A percentile compares a stretch with the other conserved stretches of the same genome.
Conservation (phyloP, 1,139 yeast species). For the Insectozyma bohioensis region DNA sequence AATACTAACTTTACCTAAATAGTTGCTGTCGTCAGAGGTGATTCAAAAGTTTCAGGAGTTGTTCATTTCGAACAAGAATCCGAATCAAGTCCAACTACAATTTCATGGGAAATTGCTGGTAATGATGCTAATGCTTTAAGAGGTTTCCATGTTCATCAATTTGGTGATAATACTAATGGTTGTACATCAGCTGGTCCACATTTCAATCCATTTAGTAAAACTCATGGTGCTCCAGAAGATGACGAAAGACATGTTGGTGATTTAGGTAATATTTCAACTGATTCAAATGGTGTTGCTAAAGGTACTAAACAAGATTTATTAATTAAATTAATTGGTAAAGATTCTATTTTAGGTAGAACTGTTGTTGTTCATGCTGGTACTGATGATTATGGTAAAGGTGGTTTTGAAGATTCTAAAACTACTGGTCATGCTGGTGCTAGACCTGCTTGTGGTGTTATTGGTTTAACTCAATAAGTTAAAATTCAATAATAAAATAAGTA, state of each 20-base stretch:
- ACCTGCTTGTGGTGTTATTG: conserved; percentile 99
- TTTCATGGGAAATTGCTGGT: conserved; percentile 85
- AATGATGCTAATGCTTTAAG: conserved; percentile 84
- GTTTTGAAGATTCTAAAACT: conserved; percentile 87
- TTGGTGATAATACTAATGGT: conserved; percentile 98
- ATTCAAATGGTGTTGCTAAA: conserved; percentile 83
- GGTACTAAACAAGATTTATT: conserved; percentile 78
- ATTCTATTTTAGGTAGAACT: conserved; percentile 91
- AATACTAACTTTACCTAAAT: conserved; percentile 11
- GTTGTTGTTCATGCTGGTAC: conserved; percentile 93
- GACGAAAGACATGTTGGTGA: conserved; percentile 95
- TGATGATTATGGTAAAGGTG: conserved; percentile 97
- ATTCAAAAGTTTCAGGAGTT: conserved; percentile 80
- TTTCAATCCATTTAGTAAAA: conserved; percentile 89
- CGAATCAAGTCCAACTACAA: conserved; percentile 79
- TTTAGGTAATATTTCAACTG: conserved; percentile 90
- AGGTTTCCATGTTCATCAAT: conserved; percentile 97
- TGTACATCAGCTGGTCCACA: conserved; percentile 99
- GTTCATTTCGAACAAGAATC: conserved; percentile 82
- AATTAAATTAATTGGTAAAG: conserved; percentile 78
- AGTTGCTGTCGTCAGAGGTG: conserved; percentile 98
- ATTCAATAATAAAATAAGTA: too few relatives aligned
- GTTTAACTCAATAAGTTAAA: conserved; percentile 49
- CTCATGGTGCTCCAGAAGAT: conserved; percentile 94
- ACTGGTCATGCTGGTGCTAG: conserved; percentile 99